Base-by-base conservation (phyloP, 129 eudicot genomes). In the Escallonia herrerae region DNA sequence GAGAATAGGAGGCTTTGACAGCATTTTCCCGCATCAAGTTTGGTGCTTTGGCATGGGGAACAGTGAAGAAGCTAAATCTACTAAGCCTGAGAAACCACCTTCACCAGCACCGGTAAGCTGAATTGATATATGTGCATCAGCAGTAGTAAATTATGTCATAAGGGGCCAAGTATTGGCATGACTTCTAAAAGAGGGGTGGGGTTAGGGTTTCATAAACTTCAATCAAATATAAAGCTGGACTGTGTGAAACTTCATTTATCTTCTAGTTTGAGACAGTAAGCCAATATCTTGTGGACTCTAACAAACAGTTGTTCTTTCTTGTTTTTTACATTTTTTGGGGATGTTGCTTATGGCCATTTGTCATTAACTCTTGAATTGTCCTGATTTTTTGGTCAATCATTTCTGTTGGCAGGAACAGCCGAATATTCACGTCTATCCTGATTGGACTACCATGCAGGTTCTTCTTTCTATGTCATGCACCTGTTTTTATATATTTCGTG, bases 361-460 rank as follows among this genome's bases (percentile, higher is more conserved):
- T 61, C 3, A 33, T 68, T 45, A 40, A 11, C 14, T 8, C 15
- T 42, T 68, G 44, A 47, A 68, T 68, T 59, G 55, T 57, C 43
- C 49, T 67, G 58, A 15, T 13, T 56, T 22, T 10, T 52, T 55
- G 15, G 15, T 74, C 64, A 55, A 43, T 50, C 43, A 66, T 37
- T 61, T 49, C 41, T 70, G 59, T 68, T 81, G 73, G 77, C 87
- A 89, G 85, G 91, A 93, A 42, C 99, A 89, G 71, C 48, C 81
- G 45, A 74, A 72, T 72, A 66, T 80, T 66, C 96, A 86, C 61
- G 81, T 86, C 10, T 93, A 81, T 72, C 96, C 96, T 56, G 99
- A 93, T 77, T 93, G 99, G 96, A 87, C 99, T 13, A 74, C 96
- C 64, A 89, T 88, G 95, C 99, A 93, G 96, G 99, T 91, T 62